Conservation (phyloP, 176 grass and related monocot species). For the Zoysia pacifica region DNA sequence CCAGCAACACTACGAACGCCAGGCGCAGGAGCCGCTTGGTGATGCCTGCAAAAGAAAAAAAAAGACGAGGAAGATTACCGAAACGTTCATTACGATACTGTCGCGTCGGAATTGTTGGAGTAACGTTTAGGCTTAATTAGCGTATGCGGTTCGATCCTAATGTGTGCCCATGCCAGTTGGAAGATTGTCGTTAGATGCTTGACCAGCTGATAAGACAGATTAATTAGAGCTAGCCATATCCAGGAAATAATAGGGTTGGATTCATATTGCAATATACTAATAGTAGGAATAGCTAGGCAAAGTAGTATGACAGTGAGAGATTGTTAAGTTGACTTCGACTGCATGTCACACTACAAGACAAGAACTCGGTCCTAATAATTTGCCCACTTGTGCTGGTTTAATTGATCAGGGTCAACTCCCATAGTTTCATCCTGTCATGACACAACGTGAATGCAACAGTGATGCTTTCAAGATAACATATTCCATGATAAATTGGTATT, state of each 20-base stretch:
- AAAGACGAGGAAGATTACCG: not conserved
- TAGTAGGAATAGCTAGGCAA: too few relatives aligned
- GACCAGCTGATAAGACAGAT: not conserved
- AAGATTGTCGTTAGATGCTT: not conserved
- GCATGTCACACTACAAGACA: not conserved
- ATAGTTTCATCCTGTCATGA: not conserved
- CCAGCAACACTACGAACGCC: slow-evolving; percentile 39
- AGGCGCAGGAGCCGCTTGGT: slow-evolving; percentile 38
- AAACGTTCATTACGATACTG: too few relatives aligned
- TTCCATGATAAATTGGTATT: too few relatives aligned
- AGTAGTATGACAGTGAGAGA: not conserved
- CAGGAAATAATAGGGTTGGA: not conserved
- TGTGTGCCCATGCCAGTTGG: not conserved
- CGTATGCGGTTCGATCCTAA: not conserved
- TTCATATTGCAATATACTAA: not conserved
- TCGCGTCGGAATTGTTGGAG: not conserved
- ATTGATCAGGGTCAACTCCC: not conserved
- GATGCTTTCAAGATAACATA: too few relatives aligned
- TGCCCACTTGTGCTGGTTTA: not conserved
- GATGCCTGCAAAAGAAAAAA: not conserved
- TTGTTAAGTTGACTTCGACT: not conserved
- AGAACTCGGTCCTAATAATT: not conserved
- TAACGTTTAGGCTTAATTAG: not conserved
- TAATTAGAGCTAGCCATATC: not conserved
- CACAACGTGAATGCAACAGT: too few relatives aligned